Base-by-base conservation (phyloP, 257 asterid genomes). In the Euphrasia confusa region DNA sequence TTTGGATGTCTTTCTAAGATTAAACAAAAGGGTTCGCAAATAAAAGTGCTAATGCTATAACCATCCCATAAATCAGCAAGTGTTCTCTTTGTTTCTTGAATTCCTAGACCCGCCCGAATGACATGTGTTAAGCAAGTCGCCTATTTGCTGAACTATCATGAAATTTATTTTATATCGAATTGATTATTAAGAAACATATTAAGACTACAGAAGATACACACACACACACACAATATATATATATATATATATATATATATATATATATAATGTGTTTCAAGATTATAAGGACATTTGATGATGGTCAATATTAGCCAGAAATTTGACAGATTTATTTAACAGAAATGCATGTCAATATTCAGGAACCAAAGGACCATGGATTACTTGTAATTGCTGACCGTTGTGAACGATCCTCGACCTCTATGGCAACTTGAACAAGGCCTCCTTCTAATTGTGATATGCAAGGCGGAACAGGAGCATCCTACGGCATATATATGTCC, bases 381-480 rank as follows among this genome's bases (percentile, higher is more conserved):
- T 74, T 87, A 93, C 99, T 93, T 71, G 90, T 89, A 70, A 93
- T 87, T 63, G 97, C 95, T 5, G 97, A 93, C 67, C 96, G 97
- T 26, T 87, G 96, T 24, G 99, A 83, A 64, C 97, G 97, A 64
- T 89, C 99, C 79, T 93, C 99, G 35, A 93, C 99, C 82, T 93
- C 99, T 47, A 93, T 89, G 58, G 99, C 99, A 63, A 93, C 96
- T 78, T 93, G 99, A 73, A 93, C 99, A 69, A 89, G 94, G 68
- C 95, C 95, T 21, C 99, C 99, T 69, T 87, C 96, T 74, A 93
- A 71, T 70, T 87, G 96, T 61, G 99, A 84, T 74, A 93, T 93
- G 85, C 99, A 93, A 64, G 99, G 99, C 3, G 99, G 99, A 61
- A 89, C 96, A 9, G 99, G 99, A 78, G 99, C 97, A 80, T 93